Evolutionary conservation across 495 filamentous ascomycete genomes (phyloP).

Genomic region (Filosporella fistucella): DNA sequence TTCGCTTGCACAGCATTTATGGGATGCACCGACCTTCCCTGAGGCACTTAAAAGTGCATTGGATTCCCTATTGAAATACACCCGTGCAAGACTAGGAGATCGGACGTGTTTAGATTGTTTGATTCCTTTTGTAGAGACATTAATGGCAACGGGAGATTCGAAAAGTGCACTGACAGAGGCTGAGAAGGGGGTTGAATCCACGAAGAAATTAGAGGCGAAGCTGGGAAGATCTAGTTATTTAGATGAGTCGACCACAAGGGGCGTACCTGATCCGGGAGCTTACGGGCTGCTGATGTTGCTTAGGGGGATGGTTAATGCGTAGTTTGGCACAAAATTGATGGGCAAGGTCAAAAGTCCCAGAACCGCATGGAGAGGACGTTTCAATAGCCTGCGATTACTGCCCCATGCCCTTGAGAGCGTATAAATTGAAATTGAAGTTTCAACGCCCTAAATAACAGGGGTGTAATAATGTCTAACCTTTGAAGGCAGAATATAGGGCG

Average conservation of each 20-base stretch:
- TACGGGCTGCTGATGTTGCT: not conserved
- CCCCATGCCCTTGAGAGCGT: too few species aligned
- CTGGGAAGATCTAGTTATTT: conserved; percentile 88
- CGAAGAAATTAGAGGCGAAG: conserved; percentile 83
- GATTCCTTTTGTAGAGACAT: conserved; percentile 69
- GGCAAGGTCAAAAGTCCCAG: too few species aligned
- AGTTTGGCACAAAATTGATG: too few species aligned
- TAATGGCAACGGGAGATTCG: conserved; percentile 28
- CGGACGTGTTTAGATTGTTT: conserved; percentile 87
- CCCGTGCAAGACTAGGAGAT: conserved; percentile 81
- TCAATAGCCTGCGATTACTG: too few species aligned
- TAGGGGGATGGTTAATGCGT: too few species aligned
- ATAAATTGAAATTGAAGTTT: too few species aligned
- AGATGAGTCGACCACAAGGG: conserved; percentile 37
- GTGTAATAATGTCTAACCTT: too few species aligned
- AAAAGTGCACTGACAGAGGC: conserved; percentile 67
- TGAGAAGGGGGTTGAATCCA: conserved; percentile 66
- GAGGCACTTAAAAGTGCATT: conserved; percentile 65
- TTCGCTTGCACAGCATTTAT: conserved; percentile 75
- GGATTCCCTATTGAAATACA: conserved; percentile 68
- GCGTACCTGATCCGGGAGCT: conserved; percentile 9
- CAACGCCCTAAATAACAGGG: too few species aligned
- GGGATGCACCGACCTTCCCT: too few species aligned
- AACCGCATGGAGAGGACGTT: too few species aligned
- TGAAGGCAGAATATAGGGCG: too few species aligned